Conservation (phyloP, 805 yeast species). For the Spencermartinsiella europaea region DNA sequence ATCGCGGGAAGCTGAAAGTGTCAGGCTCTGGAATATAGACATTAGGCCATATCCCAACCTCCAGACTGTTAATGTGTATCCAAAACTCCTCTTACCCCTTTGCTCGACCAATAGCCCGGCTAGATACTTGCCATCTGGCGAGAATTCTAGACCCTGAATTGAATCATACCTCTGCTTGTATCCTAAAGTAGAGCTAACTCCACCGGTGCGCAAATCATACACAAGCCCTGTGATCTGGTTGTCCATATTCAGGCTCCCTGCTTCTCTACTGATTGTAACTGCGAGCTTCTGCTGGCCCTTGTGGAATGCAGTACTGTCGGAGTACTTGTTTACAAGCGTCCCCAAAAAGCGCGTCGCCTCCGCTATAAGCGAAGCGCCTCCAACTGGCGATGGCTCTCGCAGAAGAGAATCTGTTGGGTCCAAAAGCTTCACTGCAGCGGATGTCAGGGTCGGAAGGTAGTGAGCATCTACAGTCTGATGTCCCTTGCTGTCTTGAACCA, state of each 20-base stretch:
- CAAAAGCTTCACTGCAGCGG: conserved; percentile 18
- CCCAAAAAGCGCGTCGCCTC: conserved; percentile 21
- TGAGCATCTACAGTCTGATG: conserved; percentile 4
- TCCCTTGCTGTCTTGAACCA: conserved; percentile 8
- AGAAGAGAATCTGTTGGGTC: conserved; percentile 13
- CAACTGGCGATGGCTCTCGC: conserved; percentile 11
- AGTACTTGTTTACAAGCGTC: conserved; percentile 12
- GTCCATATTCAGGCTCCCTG: background rate
- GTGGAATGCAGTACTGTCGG: conserved; percentile 21
- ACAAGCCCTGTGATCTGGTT: conserved; percentile 13
- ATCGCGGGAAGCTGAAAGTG: background rate
- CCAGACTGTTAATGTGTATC: conserved; percentile 9
- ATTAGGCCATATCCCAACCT: conserved; percentile 15
- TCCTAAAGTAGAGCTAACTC: conserved; percentile 15
- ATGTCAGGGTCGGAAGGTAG: conserved; percentile 17
- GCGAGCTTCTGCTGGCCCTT: conserved; percentile 23
- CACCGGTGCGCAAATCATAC: conserved; percentile 21
- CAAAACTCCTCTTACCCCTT: background rate
- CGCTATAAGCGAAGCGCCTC: conserved; percentile 16
- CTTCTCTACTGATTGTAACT: conserved; percentile 1
- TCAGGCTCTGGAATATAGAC: conserved; percentile 11
- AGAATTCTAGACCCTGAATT: conserved; percentile 11
- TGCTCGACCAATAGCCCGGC: conserved; percentile 11
- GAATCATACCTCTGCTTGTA: conserved; percentile 1
- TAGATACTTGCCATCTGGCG: conserved; percentile 19